A percentile compares a stretch with the other conserved stretches of the same genome.
phyloP scores from a whole-genome alignment of 306 rosid genomes.

The Corylus avellana region DNA sequence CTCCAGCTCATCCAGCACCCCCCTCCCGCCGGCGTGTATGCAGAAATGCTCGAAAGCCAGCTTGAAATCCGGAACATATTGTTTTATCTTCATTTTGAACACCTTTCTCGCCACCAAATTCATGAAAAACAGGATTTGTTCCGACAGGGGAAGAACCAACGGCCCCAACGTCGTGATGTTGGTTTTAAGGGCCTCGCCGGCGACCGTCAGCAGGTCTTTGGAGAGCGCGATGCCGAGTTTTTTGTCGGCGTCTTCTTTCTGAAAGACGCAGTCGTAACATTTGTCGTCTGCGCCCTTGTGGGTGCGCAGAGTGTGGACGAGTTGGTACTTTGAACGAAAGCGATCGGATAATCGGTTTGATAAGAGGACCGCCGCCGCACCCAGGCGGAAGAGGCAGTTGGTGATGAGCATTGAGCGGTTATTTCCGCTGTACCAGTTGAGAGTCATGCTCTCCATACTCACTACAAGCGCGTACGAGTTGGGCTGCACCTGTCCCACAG shows the following conservation, averaged over 20 bases:
- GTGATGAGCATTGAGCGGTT: constrained; percentile 7
- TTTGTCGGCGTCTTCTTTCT: not conserved
- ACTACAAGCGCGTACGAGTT: not conserved
- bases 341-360: not conserved
- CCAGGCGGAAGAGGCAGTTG: constrained; percentile 1
- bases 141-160: not conserved
- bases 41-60: constrained; percentile 1
- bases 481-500: not conserved
- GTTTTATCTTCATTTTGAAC: not conserved
- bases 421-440: not conserved
- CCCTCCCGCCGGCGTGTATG: constrained; percentile 2
- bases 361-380: not conserved
- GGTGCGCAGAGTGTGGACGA: not conserved
- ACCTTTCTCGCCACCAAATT: not conserved
- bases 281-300: constrained; percentile 7
- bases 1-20: not conserved
- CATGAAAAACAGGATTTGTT: not conserved
- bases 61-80: not conserved
- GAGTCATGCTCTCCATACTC: constrained; percentile 12
- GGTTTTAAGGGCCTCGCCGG: not conserved
- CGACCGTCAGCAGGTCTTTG: not conserved
- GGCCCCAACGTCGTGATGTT: not conserved
- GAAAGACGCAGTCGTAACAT: not conserved
- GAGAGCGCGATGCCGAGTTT: not conserved
- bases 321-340: constrained; percentile 1